Evolutionary conservation across 495 filamentous ascomycete species (phyloP).

Genomic region (Aspergillus asperescens): DNA sequence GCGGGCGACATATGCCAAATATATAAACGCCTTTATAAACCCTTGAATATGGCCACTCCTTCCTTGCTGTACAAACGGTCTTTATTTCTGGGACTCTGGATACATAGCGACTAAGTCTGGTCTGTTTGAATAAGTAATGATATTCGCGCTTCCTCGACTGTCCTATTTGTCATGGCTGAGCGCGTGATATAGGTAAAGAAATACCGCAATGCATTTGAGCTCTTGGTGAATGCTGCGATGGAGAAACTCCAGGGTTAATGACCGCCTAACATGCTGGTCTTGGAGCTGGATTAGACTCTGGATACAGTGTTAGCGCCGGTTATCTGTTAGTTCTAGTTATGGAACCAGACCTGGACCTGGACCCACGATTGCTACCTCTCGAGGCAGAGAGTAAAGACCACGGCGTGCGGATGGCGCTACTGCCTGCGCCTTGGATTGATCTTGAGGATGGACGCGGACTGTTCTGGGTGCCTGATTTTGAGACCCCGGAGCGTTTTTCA

Average conservation of each 20-base stretch:
- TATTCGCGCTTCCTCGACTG: slow-evolving; percentile 50
- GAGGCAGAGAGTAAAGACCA: slow-evolving; percentile 24
- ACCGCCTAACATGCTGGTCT: slow-evolving; percentile 31
- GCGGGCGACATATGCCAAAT: slow-evolving; percentile 51
- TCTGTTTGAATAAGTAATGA: slow-evolving; percentile 50
- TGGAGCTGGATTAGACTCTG: background rate
- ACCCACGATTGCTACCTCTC: background rate
- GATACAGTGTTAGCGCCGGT: background rate
- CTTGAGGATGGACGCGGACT: slow-evolving; percentile 37
- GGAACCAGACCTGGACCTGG: background rate
- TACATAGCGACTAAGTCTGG: slow-evolving; percentile 45
- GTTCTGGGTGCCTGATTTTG: slow-evolving; percentile 46
- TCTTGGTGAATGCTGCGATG: slow-evolving; percentile 50
- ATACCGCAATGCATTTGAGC: slow-evolving; percentile 51
- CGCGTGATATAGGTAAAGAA: slow-evolving; percentile 48
- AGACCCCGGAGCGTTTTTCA: slow-evolving; percentile 39
- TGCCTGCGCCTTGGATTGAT: slow-evolving; percentile 45
- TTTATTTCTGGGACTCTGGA: slow-evolving; percentile 51
- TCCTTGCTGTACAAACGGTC: slow-evolving; percentile 51
- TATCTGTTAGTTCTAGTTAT: too few relatives aligned
- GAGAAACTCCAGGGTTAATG: slow-evolving; percentile 46
- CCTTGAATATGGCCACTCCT: slow-evolving; percentile 50
- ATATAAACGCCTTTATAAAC: slow-evolving; percentile 50
- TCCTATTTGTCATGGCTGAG: slow-evolving; percentile 52
- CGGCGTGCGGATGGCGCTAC: slow-evolving; percentile 42